Percentiles rank a stretch among this genome's conserved stretches.
Conservation (phyloP, 192 early-diverging fungal species). For the Backusella circina region DNA sequence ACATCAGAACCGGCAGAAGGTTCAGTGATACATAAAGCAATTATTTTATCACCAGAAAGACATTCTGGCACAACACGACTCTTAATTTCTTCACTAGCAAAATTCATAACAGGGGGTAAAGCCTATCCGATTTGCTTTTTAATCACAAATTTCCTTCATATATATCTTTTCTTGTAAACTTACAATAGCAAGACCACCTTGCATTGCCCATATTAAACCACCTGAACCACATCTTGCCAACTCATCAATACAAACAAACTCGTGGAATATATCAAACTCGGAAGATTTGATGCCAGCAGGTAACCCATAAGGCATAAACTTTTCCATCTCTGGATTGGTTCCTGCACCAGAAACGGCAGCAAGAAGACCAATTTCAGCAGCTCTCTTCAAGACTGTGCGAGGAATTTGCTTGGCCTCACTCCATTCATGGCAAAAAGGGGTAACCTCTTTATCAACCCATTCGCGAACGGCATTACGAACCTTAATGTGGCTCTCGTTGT, state of each 20-base stretch:
- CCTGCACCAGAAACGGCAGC: conserved; percentile 56
- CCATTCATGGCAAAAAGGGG: conserved; percentile 75
- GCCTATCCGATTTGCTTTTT: not conserved
- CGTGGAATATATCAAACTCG: conserved; percentile 71
- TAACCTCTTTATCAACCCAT: conserved; percentile 77
- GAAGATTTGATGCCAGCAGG: conserved; percentile 46
- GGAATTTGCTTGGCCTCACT: conserved; percentile 80
- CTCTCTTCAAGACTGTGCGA: conserved; percentile 59
- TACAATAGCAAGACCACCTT: conserved; percentile 52
- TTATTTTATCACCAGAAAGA: conserved; percentile 67
- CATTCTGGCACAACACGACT: conserved; percentile 56
- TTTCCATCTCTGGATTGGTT: conserved; percentile 18
- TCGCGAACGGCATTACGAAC: conserved; percentile 56
- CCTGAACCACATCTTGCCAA: conserved; percentile 76
- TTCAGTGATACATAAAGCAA: conserved; percentile 78
- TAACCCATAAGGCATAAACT: conserved; percentile 28
- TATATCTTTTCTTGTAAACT: not conserved
- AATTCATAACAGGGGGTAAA: conserved; percentile 70
- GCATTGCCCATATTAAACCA: conserved; percentile 76
- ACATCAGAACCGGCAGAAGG: conserved; percentile 78
- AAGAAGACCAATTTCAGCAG: conserved; percentile 68
- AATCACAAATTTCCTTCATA: not conserved
- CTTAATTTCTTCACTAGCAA: conserved; percentile 65
- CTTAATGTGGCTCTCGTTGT: conserved; percentile 68
- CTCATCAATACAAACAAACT: conserved; percentile 78